phyloP scores from a whole-genome alignment of 805 yeast species.

The Ogataea nitratoaversa region DNA sequence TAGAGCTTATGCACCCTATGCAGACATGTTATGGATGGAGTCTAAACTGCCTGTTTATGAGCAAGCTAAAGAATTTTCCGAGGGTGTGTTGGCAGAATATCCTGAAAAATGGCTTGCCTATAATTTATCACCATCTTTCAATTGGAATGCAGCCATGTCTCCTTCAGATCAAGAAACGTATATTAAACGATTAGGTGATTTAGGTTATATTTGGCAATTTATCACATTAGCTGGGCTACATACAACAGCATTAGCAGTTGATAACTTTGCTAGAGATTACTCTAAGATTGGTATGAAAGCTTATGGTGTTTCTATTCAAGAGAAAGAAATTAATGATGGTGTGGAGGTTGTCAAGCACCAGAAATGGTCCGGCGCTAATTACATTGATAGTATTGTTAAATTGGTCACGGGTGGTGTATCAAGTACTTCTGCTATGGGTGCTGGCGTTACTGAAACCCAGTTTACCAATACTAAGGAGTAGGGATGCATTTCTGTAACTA shows the following conservation, averaged over 20 bases:
- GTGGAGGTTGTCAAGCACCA: slow-evolving; percentile 98
- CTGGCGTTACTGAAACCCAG: slow-evolving; percentile 97
- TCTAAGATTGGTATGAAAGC: slow-evolving; percentile 90
- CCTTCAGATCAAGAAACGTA: slow-evolving; percentile 85
- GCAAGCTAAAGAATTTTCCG: slow-evolving; percentile 93
- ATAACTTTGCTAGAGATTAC: slow-evolving; percentile 76
- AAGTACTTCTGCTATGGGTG: slow-evolving; percentile 97
- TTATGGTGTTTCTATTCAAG: slow-evolving; percentile 83
- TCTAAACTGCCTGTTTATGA: slow-evolving; percentile 88
- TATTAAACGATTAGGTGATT: slow-evolving; percentile 76
- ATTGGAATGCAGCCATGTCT: slow-evolving; percentile 95
- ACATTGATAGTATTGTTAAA: slow-evolving; percentile 85
- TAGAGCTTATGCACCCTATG: slow-evolving; percentile 89
- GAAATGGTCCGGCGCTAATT: slow-evolving; percentile 98
- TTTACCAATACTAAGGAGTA: slow-evolving; percentile 36
- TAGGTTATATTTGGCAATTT: slow-evolving; percentile 97
- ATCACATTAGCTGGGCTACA: slow-evolving; percentile 96
- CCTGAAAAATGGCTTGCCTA: slow-evolving; percentile 97
- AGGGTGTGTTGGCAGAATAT: slow-evolving; percentile 73
- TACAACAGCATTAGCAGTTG: slow-evolving; percentile 89
- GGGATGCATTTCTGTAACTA: background rate
- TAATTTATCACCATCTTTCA: slow-evolving; percentile 95
- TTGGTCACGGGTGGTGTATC: slow-evolving; percentile 92
- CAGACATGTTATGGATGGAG: slow-evolving; percentile 98
- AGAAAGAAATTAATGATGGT: slow-evolving; percentile 78